A percentile compares a stretch with the other conserved stretches of the same genome.
phyloP scores from a whole-genome alignment of 208 protist species.

The Wallacemonas sp. region DNA sequence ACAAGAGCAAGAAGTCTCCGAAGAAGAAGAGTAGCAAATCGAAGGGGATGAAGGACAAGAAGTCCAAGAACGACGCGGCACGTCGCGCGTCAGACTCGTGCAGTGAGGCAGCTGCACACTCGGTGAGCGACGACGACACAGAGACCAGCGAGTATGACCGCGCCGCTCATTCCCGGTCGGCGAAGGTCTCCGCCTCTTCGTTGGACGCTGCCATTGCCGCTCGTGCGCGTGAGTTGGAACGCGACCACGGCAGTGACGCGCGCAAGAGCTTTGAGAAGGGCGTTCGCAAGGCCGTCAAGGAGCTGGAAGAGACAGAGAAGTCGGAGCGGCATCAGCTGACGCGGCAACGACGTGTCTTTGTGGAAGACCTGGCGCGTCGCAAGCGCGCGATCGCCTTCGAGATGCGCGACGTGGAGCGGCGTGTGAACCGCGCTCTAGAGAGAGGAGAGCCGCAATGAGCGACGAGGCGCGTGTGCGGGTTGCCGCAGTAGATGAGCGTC shows the following conservation, averaged over 20 bases:
- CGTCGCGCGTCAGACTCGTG: slow-evolving; percentile 1
- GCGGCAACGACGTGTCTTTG: slow-evolving; percentile 8
- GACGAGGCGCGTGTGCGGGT: too few species aligned
- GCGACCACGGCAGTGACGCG: slow-evolving; percentile 18
- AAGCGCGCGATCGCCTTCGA: slow-evolving; percentile 9
- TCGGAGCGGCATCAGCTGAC: slow-evolving; percentile 9
- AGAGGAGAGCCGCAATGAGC: slow-evolving; percentile 6
- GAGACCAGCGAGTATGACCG: slow-evolving; percentile 2
- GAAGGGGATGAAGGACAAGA: slow-evolving; percentile 6
- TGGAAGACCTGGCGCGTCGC: slow-evolving; percentile 10
- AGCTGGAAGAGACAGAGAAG: slow-evolving; percentile 21
- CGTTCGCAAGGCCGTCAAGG: slow-evolving; percentile 22
- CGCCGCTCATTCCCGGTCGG: not conserved
- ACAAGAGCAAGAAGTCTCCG: not conserved
- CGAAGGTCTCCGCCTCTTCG: not conserved
- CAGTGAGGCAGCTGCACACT: too few species aligned
- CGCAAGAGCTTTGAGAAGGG: slow-evolving; percentile 31
- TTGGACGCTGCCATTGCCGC: not conserved
- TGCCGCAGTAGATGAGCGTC: too few species aligned
- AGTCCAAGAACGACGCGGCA: not conserved
- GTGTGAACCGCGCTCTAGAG: not conserved
- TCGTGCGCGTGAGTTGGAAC: not conserved
- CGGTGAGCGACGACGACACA: not conserved
- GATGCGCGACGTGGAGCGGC: not conserved
- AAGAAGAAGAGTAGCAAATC: slow-evolving; percentile 15